Evolutionary conservation across 768 basidiomycete genomes (phyloP), one percentile per base, ranked within the genome.

Genomic region (Coprinopsis cinerea): DNA sequence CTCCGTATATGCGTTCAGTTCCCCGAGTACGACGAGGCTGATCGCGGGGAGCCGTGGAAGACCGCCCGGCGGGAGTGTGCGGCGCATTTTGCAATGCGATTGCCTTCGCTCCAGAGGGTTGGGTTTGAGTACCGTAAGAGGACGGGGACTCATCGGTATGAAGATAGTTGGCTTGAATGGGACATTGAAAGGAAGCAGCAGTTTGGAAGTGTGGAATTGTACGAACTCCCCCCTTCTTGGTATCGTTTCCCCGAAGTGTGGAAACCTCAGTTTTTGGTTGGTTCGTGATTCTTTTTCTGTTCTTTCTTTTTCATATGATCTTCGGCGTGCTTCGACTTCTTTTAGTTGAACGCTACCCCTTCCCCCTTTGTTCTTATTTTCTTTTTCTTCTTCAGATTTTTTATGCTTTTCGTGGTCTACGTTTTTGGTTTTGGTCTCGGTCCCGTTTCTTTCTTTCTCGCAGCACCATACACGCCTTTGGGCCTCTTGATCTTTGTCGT

Each of bases 241-340:
- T 73, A 73, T 40, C 66, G 63, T 4, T 72, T 72, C 54, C 72
- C 72, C 11, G 70, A 72, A 53, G 65, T 73, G 24, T 74, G 70
- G 70, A 44, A 22, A 3, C 49, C 49, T 1, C 43, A 51, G 22
- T 53, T 39, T 39, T 17, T 39, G 6, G 17, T 6, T 17, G 36
- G 11, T 32, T 7, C 30, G 30, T 32, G 9, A 7, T 32, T 32
- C 30, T 7, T 7, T 32, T 32, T 32, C 9, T 32, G 9, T 32
- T 32, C 15, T 32, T 7, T 32, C 30, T 32, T 32, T 32, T 32
- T 32, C 15, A 15, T 7, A 15, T 32, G n/a, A n/a, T n/a, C n/a
- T n/a, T n/a, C n/a, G n/a, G n/a, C n/a, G n/a, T n/a, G n/a, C n/a
- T 15, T 32, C 30, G 30, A 7, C 30, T 15, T 32, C 30, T 15